Evolutionary conservation across 2,329 filamentous ascomycete genomes (phyloP), one percentile per base, ranked within the genome.

Genomic region (Colletotrichum eleusines): DNA sequence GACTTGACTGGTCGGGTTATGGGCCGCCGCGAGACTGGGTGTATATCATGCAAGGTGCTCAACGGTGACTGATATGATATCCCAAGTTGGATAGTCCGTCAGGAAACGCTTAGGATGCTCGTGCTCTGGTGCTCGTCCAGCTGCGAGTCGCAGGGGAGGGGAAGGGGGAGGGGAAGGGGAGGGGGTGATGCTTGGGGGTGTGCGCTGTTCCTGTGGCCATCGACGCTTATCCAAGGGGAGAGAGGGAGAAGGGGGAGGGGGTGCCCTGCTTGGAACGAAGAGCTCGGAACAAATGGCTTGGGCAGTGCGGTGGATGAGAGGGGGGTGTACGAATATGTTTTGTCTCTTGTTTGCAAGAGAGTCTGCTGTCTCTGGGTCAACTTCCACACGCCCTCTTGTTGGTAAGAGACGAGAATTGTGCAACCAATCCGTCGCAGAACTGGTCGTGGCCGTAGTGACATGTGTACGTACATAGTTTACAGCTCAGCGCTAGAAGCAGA

Each of bases 31-130:
- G 65, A 66, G 71, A 59, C 71, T 71, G 63, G 59, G 55, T 55
- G 72, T 73, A 73, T 73, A 71, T 73, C 72, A 74, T 74, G 73
- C 73, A 72, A 72, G 74, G 71, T 74, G 71, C 71, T 54, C 57
- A 59, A 44, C 53, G 64, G 66, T 70, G 60, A 72, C 70, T 70
- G 66, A 66, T 72, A 60, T 70, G 66, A 66, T 72, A 60, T 66
- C 70, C 66, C 40, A 57, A 63, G 58, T 69, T 28, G 55, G 61
- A 64, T 61, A 70, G 53, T 61, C 69, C 59, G 59, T 46, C 55
- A 70, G 38, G 60, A 72, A 72, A 72, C 69, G 69, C 69, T 66
- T 50, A 66, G 48, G 61, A 70, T 70, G 69, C 69, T 66, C 61
- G 66, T 70, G 69, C 69, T 72, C 50, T 23, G 64, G 64, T 69